These are phyloP conservation scores for Nothophoma quercina DNA, from an alignment of 2,329 filamentous ascomycete species.

Conservation along the genomic window DNA sequence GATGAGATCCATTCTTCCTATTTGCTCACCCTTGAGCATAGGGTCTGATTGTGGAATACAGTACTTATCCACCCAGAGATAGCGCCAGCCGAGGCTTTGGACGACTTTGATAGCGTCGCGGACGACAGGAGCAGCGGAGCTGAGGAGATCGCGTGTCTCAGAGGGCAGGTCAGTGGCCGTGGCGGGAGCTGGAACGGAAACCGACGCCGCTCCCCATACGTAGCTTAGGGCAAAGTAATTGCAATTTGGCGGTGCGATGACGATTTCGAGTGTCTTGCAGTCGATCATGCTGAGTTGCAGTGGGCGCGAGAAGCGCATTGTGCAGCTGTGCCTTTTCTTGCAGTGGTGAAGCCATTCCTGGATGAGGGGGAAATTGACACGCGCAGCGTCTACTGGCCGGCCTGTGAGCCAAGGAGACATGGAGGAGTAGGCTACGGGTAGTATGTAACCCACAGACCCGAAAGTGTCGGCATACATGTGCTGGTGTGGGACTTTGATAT, in stretches of 20 bases:
- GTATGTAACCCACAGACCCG: neutral
- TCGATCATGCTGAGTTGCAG: neutral
- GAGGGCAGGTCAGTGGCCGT: neutral
- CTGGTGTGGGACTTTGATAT: neutral
- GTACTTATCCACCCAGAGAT: conserved; percentile 22
- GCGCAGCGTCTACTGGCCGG: neutral
- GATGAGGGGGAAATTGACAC: neutral
- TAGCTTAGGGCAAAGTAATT: conserved; percentile 6
- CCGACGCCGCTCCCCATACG: neutral
- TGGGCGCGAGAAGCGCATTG: neutral
- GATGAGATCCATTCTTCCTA: conserved; percentile 8
- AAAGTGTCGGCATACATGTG: neutral
- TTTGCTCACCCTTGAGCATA: conserved; percentile 11
- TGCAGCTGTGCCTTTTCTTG: conserved; percentile 2
- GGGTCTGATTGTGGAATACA: conserved; percentile 15
- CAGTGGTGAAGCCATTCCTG: conserved; percentile 2
- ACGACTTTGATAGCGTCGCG: neutral
- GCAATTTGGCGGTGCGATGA: neutral
- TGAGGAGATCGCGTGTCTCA: neutral
- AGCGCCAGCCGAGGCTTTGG: conserved; percentile 1
- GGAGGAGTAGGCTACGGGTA: neutral
- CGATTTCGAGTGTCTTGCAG: conserved; percentile 4
- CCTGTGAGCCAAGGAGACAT: conserved; percentile 1
- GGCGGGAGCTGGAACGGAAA: neutral
- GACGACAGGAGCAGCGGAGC: neutral